Evolutionary conservation across 2,329 filamentous ascomycete species (phyloP).

Genomic region (Hypomyces perniciosus): DNA sequence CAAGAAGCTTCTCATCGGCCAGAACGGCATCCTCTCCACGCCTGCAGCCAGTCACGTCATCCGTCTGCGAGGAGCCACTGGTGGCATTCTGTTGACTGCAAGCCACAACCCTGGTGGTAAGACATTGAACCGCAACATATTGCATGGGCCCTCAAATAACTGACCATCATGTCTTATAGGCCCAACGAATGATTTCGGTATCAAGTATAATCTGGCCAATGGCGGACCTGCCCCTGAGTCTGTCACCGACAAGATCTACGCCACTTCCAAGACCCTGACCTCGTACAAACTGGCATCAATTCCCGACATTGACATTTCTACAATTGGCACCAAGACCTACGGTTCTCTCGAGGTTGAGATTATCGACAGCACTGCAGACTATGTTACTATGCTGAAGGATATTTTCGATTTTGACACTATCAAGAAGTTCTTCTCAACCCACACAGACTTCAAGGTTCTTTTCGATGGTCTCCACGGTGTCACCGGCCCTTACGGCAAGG

Average conservation of each 20-base stretch:
- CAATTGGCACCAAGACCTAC: slow-evolving; percentile 77
- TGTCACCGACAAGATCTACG: slow-evolving; percentile 97
- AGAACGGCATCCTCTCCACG: slow-evolving; percentile 93
- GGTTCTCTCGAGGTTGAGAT: slow-evolving; percentile 89
- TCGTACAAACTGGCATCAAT: slow-evolving; percentile 91
- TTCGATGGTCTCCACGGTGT: slow-evolving; percentile 94
- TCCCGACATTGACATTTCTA: slow-evolving; percentile 76
- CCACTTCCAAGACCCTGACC: slow-evolving; percentile 79
- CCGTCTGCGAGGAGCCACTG: slow-evolving; percentile 87
- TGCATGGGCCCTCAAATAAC: neutral
- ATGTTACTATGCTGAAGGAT: slow-evolving; percentile 90
- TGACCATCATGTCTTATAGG: slow-evolving; percentile 43
- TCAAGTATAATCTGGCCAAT: slow-evolving; percentile 99
- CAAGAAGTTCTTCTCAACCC: slow-evolving; percentile 81
- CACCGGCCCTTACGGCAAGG: slow-evolving; percentile 88
- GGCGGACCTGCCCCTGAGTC: slow-evolving; percentile 92
- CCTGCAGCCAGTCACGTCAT: slow-evolving; percentile 95
- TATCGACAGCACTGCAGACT: slow-evolving; percentile 88
- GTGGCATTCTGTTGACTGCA: slow-evolving; percentile 92
- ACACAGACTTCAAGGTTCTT: slow-evolving; percentile 91
- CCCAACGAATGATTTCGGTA: slow-evolving; percentile 91
- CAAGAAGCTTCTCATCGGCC: slow-evolving; percentile 96
- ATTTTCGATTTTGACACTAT: slow-evolving; percentile 98
- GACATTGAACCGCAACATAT: slow-evolving; percentile 23
- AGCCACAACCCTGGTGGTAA: slow-evolving; percentile 96